These are phyloP conservation scores for Aphelidium insulamus DNA, from an alignment of 371 early-diverging fungal species.

Conservation along the genomic window DNA sequence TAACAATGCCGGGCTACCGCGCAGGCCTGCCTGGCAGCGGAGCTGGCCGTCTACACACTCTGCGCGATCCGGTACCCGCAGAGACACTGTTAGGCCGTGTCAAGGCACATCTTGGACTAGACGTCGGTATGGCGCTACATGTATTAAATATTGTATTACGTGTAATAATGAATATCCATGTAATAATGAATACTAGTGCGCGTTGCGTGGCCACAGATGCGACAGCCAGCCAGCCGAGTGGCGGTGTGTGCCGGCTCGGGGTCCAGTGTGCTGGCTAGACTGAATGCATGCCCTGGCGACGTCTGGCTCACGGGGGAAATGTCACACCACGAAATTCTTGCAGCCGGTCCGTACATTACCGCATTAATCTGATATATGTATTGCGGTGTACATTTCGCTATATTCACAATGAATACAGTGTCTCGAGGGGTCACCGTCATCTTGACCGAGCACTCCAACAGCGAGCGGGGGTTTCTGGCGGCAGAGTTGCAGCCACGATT, in stretches of 20 bases:
- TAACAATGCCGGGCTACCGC: neutral
- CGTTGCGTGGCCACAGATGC: constrained; percentile 35
- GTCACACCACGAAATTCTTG: constrained; percentile 76
- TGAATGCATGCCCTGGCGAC: constrained; percentile 21
- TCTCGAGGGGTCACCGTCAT: no score
- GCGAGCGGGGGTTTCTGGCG: constrained; percentile 78
- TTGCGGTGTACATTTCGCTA: no score
- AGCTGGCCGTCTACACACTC: neutral
- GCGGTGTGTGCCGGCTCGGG: constrained; percentile 91
- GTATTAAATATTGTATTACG: neutral
- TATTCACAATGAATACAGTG: no score
- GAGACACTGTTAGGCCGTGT: constrained; percentile 28
- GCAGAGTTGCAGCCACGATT: constrained; percentile 39
- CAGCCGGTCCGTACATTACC: no score
- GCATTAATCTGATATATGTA: no score
- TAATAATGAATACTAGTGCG: constrained; percentile 23
- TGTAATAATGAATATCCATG: neutral
- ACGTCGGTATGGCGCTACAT: constrained; percentile 17
- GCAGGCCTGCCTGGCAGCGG: no score
- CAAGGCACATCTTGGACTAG: constrained; percentile 35
- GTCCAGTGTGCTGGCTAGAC: constrained; percentile 18
- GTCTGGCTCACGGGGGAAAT: constrained; percentile 88
- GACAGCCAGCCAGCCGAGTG: constrained; percentile 16
- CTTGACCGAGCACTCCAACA: constrained; percentile 83
- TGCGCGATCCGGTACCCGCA: constrained; percentile 20